Base-by-base conservation (phyloP, 495 filamentous ascomycete species). In the Chaetomium cochliodes region DNA sequence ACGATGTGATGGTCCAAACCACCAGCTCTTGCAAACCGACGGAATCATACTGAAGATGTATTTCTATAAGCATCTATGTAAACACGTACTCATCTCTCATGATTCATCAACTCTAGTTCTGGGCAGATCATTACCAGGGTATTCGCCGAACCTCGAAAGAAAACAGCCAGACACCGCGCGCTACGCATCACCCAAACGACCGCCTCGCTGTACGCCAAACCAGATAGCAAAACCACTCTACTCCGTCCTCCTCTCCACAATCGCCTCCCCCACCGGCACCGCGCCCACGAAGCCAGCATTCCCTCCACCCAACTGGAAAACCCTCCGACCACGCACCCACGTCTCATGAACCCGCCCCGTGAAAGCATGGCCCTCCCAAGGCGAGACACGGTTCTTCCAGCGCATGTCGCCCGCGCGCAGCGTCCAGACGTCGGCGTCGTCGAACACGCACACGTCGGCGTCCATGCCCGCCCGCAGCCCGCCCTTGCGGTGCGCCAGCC, bases 361-460 rank as follows among this genome's bases (percentile, higher is more conserved):
- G 72, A 98, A 86, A 7, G 75, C 84, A 68, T 87, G 88, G 26
- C 92, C 92, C 76, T 97, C 90, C 80, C 97, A 98, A 3, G 94
- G 94, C 26, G 86, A 91, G 79, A 91, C 91, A 76, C 96, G 96
- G 74, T 98, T 98, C 69, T 92, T 86, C 84, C 96, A 98, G 47
- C 94, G 83, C 93, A 98, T 96, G 37, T 83, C 80, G 49, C 72
- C 73, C 11, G 76, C 70, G 7, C 75, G 77, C 60, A 97, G 85
- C 46, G 86, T 83, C 84, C 92, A 98, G 69, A 84, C 83, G 33
- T 86, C 88, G 52, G 85, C 79, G 54, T 93, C 90, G 70, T 98
- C 94, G 77, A 98, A 98, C 25, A 98, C 88, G 64, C 88, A 91
- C 20, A 98, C 80, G 76, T 98, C 94, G 3, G 89, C 94, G 75